Conservation (phyloP, 192 early-diverging fungal species). For the Umbelopsis sp. region DNA sequence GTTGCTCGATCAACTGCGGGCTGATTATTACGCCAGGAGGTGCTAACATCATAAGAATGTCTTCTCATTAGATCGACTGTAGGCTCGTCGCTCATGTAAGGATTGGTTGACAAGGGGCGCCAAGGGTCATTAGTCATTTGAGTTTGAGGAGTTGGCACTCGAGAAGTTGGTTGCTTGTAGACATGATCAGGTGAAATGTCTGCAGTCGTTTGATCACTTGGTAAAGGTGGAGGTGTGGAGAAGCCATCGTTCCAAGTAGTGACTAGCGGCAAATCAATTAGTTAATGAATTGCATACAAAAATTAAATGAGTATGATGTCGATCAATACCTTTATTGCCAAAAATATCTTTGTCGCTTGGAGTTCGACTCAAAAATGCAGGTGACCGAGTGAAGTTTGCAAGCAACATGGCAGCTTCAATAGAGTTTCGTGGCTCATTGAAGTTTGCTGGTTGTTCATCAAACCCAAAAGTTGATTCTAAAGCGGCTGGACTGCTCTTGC, state of each 20-base stretch:
- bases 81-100: slow-evolving; percentile 19
- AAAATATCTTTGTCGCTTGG: slow-evolving; percentile 16
- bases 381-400: slow-evolving; percentile 32
- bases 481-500: slow-evolving; percentile 41
- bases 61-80: slow-evolving; percentile 26
- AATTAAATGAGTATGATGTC: not conserved
- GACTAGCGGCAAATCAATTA: not conserved
- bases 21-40: slow-evolving; percentile 26
- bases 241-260: slow-evolving; percentile 5
- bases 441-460: slow-evolving; percentile 1
- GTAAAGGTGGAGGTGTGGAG: not conserved
- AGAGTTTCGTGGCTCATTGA: slow-evolving; percentile 31
- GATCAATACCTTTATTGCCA: slow-evolving; percentile 2
- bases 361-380: slow-evolving; percentile 16
- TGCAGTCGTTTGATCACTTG: not conserved
- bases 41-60: slow-evolving; percentile 38
- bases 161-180: slow-evolving; percentile 3
- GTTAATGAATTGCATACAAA: not conserved
- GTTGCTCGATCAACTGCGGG: not conserved
- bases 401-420: slow-evolving; percentile 43
- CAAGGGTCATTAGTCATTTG: not conserved
- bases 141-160: not conserved
- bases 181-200: not conserved
- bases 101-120: slow-evolving; percentile 6
- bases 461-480: slow-evolving; percentile 2